These are phyloP conservation scores for Blumeriella jaapii DNA, from an alignment of 2,329 filamentous ascomycete species.

Conservation along the genomic window DNA sequence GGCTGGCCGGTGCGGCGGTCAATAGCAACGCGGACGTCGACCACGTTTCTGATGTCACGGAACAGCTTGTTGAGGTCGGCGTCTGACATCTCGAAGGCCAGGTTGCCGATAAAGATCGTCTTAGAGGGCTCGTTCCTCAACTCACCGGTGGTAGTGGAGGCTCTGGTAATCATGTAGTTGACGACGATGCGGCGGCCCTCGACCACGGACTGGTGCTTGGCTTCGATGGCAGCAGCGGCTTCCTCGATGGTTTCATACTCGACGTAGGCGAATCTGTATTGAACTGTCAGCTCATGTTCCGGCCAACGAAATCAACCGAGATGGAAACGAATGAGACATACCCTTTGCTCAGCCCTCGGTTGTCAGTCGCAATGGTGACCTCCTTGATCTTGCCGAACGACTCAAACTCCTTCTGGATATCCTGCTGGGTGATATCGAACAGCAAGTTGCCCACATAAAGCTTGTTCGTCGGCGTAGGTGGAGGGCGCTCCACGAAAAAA, in stretches of 20 bases:
- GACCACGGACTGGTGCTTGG: slow-evolving; percentile 46
- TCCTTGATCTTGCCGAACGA: slow-evolving; percentile 43
- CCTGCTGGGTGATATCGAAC: slow-evolving; percentile 51
- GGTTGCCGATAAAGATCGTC: slow-evolving; percentile 74
- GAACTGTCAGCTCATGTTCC: not conserved
- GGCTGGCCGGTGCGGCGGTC: slow-evolving; percentile 72
- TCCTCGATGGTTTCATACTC: slow-evolving; percentile 42
- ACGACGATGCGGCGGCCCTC: slow-evolving; percentile 54
- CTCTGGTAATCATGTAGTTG: slow-evolving; percentile 35
- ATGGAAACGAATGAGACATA: slow-evolving; percentile 26
- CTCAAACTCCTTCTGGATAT: slow-evolving; percentile 46
- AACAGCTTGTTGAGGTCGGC: slow-evolving; percentile 72
- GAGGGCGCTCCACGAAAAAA: not conserved
- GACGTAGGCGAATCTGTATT: slow-evolving; percentile 52
- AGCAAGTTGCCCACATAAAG: slow-evolving; percentile 61
- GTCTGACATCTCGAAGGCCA: slow-evolving; percentile 78
- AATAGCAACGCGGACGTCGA: slow-evolving; percentile 70
- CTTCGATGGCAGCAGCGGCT: slow-evolving; percentile 44
- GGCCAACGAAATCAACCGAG: too few species aligned
- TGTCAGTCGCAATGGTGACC: slow-evolving; percentile 46
- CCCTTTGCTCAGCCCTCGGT: slow-evolving; percentile 57
- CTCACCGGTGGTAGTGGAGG: slow-evolving; percentile 10
- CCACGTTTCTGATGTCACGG: slow-evolving; percentile 54
- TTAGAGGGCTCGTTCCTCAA: slow-evolving; percentile 38
- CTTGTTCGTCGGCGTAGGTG: slow-evolving; percentile 1